Base-by-base conservation (phyloP, 1,139 yeast species). In the Yamadazyma aaseri region DNA sequence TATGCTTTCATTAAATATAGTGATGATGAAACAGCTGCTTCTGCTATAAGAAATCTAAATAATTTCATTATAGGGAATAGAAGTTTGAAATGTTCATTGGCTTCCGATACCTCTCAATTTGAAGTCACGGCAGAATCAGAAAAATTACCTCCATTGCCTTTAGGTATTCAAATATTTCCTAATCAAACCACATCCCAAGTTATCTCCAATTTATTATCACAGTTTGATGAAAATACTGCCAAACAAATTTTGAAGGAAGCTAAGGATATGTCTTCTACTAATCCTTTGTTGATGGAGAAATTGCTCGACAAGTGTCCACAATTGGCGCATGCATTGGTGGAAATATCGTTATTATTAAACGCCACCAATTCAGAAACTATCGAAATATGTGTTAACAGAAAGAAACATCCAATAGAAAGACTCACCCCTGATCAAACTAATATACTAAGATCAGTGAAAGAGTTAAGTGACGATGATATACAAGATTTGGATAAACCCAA, bases 1-100 rank as follows among this genome's bases (percentile, higher is more conserved):
- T 86, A 79, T 56, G 97, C 96, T 3, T 86, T 84, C 49, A 82
- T 90, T 14, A 90, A 85, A 47, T 90, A 85, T 53, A 76, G 73
- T 33, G 90, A 71, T 47, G 55, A 57, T 31, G 96, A 86, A 47
- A 85, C 96, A 0, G 96, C 97, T 1, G 81, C 86, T 2, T 81
- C 94, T 11, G 97, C 97, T 0, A 95, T 89, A 13, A 68, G 97
- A 39, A 92, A 90, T 60, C 65, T 90, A 46, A 86, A 86, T 56
- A 85, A 86, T 45, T 82, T 83, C 60, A 72, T 76, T 20, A 75
- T 90, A 31, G 96, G 96, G 1, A 76, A 78, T 38, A 65, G 96
- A 41, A 67, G 65, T 29, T 60, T 90, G 33, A 79, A 83, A 45
- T 94, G 96, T 47, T 85, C 86, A 16, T 82, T 81, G 53, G 67